phyloP scores from a whole-genome alignment of 176 grass and related monocot genomes.

The Phoenix dactylifera region DNA sequence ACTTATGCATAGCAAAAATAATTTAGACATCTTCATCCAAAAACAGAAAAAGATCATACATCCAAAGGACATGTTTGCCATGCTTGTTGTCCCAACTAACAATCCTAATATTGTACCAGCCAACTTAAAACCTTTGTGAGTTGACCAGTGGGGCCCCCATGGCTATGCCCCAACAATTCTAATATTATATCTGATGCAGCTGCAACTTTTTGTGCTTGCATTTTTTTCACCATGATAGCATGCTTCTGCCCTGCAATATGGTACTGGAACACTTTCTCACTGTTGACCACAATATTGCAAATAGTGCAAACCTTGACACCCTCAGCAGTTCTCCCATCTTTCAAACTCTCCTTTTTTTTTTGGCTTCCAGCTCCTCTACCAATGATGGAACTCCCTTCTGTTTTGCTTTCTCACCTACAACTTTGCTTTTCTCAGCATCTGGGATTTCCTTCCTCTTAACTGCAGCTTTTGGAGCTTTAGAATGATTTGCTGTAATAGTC shows the following conservation, averaged over 20 bases:
- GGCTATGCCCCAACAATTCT: too few species aligned
- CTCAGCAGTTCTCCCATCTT: constrained; percentile 38
- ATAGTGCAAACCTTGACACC: constrained; percentile 47
- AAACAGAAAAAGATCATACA: too few species aligned
- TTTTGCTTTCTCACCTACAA: constrained; percentile 24
- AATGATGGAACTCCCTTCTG: constrained; percentile 26
- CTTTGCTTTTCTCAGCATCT: constrained; percentile 8
- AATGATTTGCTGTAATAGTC: constrained; percentile 26
- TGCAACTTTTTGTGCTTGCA: constrained; percentile 15
- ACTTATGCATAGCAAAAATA: too few species aligned
- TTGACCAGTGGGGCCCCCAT: too few species aligned
- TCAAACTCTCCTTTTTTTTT: constrained; percentile 39
- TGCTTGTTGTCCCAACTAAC: too few species aligned
- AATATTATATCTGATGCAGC: neutral
- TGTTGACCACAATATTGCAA: constrained; percentile 70
- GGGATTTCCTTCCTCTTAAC: constrained; percentile 6
- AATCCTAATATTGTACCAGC: too few species aligned
- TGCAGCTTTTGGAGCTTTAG: neutral
- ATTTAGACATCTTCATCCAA: too few species aligned
- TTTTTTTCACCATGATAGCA: constrained; percentile 42
- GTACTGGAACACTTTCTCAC: constrained; percentile 53
- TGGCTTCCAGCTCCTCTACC: constrained; percentile 45
- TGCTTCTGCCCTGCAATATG: constrained; percentile 73
- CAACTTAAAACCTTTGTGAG: too few species aligned
- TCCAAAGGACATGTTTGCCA: too few species aligned